Base-by-base conservation (phyloP, 1,139 yeast genomes). In the Protomyces pachydermus region DNA sequence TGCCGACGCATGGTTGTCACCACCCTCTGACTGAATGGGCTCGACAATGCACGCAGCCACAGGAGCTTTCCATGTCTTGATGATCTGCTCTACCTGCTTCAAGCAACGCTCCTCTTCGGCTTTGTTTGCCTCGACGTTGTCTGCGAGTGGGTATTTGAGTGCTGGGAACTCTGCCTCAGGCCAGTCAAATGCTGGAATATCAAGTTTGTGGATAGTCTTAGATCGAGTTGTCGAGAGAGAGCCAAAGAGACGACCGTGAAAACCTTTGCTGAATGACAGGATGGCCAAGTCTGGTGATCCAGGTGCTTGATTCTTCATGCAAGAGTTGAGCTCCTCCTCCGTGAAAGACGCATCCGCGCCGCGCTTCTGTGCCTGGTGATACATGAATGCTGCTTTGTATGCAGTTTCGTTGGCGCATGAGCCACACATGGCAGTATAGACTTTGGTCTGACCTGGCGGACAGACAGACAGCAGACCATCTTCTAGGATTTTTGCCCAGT, bases 21-120 rank as follows among this genome's bases (percentile, higher is more conserved):
- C 95, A 74, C 95, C 95, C 78, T 87, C 95, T 42, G 91, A 84
- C 76, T 87, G 95, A 68, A 88, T 84, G 68, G 95, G 95, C 78
- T 87, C 95, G 65, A 86, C 82, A 70, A 87, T 82, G 54, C 86
- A 79, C 66, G 88, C 93, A 32, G 93, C 93, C 71, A 87, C 84
- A 64, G 91, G 91, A 64, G 79, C 75, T 10, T 62, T 63, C 34
- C 88, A 84, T 55, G 79, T 77, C 68, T 79, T 74, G 74, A 85
- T 79, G 67, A 84, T 74, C 34, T 81, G 76, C 70, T 86, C 91
- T 61, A 87, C 79, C 67, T 76, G 80, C 20, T 73, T 80, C 67
- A 87, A 80, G 74, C 91, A 86, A 72, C 88, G 80, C 68, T 79
- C 79, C 75, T 87, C 95, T 76, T 87, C 93, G 56, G 77, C 76